phyloP scores from a whole-genome alignment of 2,329 filamentous ascomycete species.

The Phaeosphaeriaceae sp. region DNA sequence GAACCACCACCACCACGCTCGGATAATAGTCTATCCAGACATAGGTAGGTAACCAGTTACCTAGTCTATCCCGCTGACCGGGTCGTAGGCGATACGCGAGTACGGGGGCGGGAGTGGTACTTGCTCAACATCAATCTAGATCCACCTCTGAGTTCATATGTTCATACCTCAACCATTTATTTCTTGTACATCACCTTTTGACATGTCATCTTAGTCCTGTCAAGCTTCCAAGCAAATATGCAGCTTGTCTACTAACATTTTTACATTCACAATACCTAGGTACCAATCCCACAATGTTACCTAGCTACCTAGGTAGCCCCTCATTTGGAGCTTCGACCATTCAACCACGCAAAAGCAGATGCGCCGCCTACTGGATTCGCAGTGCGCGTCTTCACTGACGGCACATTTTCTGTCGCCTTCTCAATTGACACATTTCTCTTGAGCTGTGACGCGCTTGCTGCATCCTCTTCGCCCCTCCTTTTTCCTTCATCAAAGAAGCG shows the following conservation, averaged over 20 bases:
- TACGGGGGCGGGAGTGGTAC: not conserved
- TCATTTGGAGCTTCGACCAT: slow-evolving; percentile 48
- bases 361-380: slow-evolving; percentile 90
- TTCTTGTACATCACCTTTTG: too few relatives aligned
- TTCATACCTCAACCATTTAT: too few relatives aligned
- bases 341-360: slow-evolving; percentile 94
- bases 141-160: too few relatives aligned
- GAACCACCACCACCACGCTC: too few relatives aligned
- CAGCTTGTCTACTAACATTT: too few relatives aligned
- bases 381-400: slow-evolving; percentile 59
- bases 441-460: slow-evolving; percentile 21
- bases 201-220: too few relatives aligned
- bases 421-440: slow-evolving; percentile 40
- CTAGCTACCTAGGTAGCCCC: too few relatives aligned
- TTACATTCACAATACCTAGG: slow-evolving; percentile 1
- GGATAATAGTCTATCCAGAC: too few relatives aligned
- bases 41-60: not conserved
- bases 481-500: slow-evolving; percentile 59
- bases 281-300: too few relatives aligned
- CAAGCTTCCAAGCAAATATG: too few relatives aligned
- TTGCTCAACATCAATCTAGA: slow-evolving; percentile 1
- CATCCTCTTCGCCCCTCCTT: slow-evolving; percentile 38
- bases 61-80: slow-evolving; percentile 1
- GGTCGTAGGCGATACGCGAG: slow-evolving; percentile 2
- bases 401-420: slow-evolving; percentile 48